Base-by-base conservation (phyloP, 2,329 filamentous ascomycete species). In the Fusarium nygamai region DNA sequence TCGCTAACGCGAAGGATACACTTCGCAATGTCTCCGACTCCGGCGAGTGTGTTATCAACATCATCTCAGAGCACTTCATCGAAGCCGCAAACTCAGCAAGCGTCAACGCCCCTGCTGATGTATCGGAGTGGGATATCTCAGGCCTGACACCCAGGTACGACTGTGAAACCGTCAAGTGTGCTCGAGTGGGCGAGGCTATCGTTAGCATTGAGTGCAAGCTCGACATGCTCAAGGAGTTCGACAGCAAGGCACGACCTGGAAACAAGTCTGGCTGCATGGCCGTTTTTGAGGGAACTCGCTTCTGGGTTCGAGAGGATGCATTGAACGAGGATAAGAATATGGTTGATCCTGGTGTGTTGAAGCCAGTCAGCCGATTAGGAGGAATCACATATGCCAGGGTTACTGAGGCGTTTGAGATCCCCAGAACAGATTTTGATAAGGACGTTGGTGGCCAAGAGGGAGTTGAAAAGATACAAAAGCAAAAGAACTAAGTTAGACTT, bases 241-340 rank as follows among this genome's bases (percentile, higher is more conserved):
- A 96, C 82, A 94, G 92, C 81, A 87, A 88, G 60, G 86, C 86
- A 1, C 90, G 84, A 5, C 92, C 92, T 0, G 94, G 93, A 6
- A 92, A 92, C 84, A 95, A 91, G 85, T 92, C 92, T 2, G 91
- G 92, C 2, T 92, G 92, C 8, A 79, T 98, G 72, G 92, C 89
- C 4, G 88, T 97, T 39, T 86, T 98, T 19, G 94, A 98, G 84
- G 96, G 94, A 1, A 91, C 93, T 39, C 88, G 92, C 34, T 98
- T 98, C 80, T 98, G 95, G 94, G 94, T 92, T 5, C 85, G 95
- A 61, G 94, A 97, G 81, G 96, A 98, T 83, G 95, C 95, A 6
- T 85, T 98, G 69, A 94, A 97, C 77, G 90, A 93, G 80, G 92
- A 94, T 14, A 88, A 86, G 79, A 94, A 91, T 74, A 78, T 94